Conservation (phyloP, 768 basidiomycete species). For the Antrodiella citrinella region DNA sequence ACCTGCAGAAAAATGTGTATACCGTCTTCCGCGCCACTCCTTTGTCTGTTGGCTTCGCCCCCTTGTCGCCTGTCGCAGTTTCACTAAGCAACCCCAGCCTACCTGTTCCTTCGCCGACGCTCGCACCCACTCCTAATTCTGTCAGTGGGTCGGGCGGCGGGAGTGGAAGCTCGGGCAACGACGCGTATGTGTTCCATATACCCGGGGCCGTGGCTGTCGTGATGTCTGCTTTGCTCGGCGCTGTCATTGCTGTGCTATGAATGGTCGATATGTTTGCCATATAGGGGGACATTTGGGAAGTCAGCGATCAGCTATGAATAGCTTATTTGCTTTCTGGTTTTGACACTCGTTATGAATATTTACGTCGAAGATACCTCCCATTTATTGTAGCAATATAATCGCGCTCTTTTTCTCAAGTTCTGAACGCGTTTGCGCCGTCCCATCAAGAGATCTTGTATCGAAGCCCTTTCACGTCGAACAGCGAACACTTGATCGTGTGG, state of each 20-base stretch:
- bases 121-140: constrained; percentile 32
- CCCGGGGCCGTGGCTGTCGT: neutral
- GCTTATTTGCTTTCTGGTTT: no score
- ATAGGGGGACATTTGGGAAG: no score
- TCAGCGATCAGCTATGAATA: no score
- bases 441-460: no score
- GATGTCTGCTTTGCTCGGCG: neutral
- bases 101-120: constrained; percentile 46
- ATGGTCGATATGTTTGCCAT: no score
- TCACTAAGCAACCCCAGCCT: constrained; percentile 36
- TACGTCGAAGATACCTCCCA: no score
- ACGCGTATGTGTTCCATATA: neutral
- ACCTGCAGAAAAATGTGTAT: constrained; percentile 81
- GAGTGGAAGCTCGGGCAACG: neutral
- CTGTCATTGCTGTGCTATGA: neutral
- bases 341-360: no score
- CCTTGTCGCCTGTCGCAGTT: constrained; percentile 48
- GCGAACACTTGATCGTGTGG: no score
- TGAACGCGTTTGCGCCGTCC: no score
- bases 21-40: constrained; percentile 81
- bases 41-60: constrained; percentile 78
- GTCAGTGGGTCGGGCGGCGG: neutral
- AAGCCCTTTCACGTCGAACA: no score
- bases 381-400: no score
- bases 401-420: no score